Evolutionary conservation across 2,329 filamentous ascomycete genomes (phyloP), one percentile per base, ranked within the genome.

Genomic region (Pseudocercospora crystallina): DNA sequence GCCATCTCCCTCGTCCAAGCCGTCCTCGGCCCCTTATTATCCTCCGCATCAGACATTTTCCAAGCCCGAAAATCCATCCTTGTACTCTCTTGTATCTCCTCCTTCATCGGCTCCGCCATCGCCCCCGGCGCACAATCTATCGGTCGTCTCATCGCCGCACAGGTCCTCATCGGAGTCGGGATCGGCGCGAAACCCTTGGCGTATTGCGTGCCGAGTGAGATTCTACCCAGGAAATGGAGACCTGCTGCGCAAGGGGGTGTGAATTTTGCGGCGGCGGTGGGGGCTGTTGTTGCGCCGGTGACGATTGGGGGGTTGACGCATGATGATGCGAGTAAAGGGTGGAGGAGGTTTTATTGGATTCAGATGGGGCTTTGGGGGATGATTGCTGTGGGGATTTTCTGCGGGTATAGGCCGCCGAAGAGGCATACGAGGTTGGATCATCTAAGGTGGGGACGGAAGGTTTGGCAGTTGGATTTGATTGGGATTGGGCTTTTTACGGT

Each of bases 401-500:
- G 57, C 13, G 58, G 56, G 3, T 60, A 60, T 42, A 40, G 32
- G 12, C 58, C 58, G 26, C 58, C 56, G 1, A 50, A 52, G 15
- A 32, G 58, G 8, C 17, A 30, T n/a, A 26, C 20, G 4, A 3
- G 20, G 7, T 29, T 43, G 8, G 56, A 53, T 17, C 30, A 47
- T 20, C 8, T 55, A 10, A 52, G 35, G 17, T 30, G 53, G 9
- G 37, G 15, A 36, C 47, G 50, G 34, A 60, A 58, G 39, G 29
- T 61, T 5, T 12, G 26, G 5, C 14, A 43, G 14, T 49, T 62
- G 11, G 60, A 62, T 36, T 49, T 57, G 29, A 38, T 50, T 32
- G 60, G 60, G 9, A 35, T 62, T 13, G 49, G 54, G 4, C 44
- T 61, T n/a, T 55, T 62, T 34, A 43, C 59, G 8, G 30, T 49